These are phyloP conservation scores for Sugiyamaella americana DNA, from an alignment of 805 yeast genomes.

Conservation along the genomic window DNA sequence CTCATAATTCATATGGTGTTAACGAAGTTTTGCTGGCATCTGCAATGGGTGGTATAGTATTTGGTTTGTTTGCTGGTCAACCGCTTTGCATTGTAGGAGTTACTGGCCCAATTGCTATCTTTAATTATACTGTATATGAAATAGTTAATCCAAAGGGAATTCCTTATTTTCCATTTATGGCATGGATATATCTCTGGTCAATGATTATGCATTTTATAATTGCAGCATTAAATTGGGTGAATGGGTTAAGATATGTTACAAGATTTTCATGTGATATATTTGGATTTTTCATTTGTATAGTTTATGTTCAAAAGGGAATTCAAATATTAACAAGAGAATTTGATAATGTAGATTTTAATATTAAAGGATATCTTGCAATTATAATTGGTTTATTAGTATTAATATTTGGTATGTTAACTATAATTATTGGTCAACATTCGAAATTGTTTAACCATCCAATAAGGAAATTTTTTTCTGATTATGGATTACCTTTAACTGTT, in stretches of 20 bases:
- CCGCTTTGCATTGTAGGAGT: conserved; percentile 95
- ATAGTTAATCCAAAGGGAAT: conserved; percentile 47
- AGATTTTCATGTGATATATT: conserved; percentile 85
- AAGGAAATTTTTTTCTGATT: conserved; percentile 74
- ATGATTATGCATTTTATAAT: conserved; percentile 72
- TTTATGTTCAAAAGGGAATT: conserved; percentile 85
- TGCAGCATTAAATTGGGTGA: conserved; percentile 63
- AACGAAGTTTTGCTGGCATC: conserved; percentile 81
- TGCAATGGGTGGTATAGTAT: conserved; percentile 83
- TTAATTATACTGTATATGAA: conserved; percentile 83
- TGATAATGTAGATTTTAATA: conserved; percentile 31
- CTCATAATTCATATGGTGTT: conserved; percentile 80
- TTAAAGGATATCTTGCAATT: conserved; percentile 66
- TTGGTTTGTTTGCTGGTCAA: conserved; percentile 82
- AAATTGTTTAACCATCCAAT: conserved; percentile 53
- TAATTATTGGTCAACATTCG: conserved; percentile 54
- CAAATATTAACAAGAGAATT: conserved; percentile 76
- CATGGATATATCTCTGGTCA: conserved; percentile 92
- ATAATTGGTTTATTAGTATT: conserved; percentile 71
- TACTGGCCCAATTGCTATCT: conserved; percentile 91
- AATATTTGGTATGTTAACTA: conserved; percentile 61
- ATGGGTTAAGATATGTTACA: conserved; percentile 64
- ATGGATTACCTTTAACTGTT: conserved; percentile 77
- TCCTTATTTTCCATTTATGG: conserved; percentile 82
- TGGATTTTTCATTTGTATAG: conserved; percentile 83